Base-by-base conservation (phyloP, 306 rosid species). In the Rosa chinensis region DNA sequence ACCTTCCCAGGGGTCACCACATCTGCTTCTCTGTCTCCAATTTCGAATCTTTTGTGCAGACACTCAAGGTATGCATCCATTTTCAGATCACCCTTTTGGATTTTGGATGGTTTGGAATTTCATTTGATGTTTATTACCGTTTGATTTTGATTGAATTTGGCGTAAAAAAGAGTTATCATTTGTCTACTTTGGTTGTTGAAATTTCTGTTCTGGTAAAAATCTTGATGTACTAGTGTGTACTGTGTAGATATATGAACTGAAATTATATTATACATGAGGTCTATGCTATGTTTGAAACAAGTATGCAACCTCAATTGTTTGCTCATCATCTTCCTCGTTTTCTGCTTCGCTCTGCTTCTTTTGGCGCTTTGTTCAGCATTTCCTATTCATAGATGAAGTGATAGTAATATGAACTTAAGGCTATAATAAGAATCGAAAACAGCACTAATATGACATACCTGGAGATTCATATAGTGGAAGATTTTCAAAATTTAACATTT, bases 1-100 rank as follows among this genome's bases (percentile, higher is more conserved):
- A 88, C 84, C 92, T 93, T 32, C 97, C 91, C 44, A 81, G 93
- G 75, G 97, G 97, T 81, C 98, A 93, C 87, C 98, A 91, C 78
- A 82, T 93, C 86, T 91, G 97, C 82, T 85, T 93, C 89, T 82
- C 95, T 18, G 92, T 93, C 79, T 77, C 97, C 82, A 86, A 91
- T 72, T 84, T 91, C 20, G 87, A 91, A 1, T 85, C 89, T 17
- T 80, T 93, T 47, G 76, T 89, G 10, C 85, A 77, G 0, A 64
- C 87, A 48, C 97, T 93, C 83, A 85, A 93, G 92, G 97, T 86
- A 16, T 45, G 55, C n/a, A 4, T 44, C 7, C 68, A 4, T 67
- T 73, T 35, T 53, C n/a, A 42, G 69, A 39, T 8, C 37, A 47
- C 11, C 50, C 63, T 74, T 59, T 59, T 28, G 71, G 35, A 4